Evolutionary conservation across 345 rosid genomes (phyloP).

Genomic region (Raphanus raphanistrum): DNA sequence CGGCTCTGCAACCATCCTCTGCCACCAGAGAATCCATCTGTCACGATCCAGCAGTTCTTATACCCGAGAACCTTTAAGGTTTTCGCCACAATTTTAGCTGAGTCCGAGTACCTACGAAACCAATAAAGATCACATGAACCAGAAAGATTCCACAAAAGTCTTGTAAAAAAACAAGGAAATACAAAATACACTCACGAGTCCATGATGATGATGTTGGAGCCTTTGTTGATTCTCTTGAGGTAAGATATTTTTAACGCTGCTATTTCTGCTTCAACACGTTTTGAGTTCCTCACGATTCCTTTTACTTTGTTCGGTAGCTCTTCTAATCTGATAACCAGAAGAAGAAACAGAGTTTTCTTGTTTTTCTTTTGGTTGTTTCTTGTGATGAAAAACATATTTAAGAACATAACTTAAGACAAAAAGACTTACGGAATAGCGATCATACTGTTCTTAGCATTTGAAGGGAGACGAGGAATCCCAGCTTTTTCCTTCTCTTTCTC

Average conservation of each 20-base stretch:
- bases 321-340: slow-evolving; percentile 56
- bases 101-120: slow-evolving; percentile 65
- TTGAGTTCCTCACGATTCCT: slow-evolving; percentile 65
- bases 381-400: not conserved
- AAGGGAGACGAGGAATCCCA: slow-evolving; percentile 93
- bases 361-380: not conserved
- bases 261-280: slow-evolving; percentile 86
- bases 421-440: slow-evolving; percentile 77
- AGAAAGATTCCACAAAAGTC: not conserved
- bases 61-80: slow-evolving; percentile 68
- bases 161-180: not conserved
- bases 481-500: slow-evolving; percentile 91
- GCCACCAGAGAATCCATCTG: slow-evolving; percentile 83
- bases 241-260: slow-evolving; percentile 85
- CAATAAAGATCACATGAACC: not conserved
- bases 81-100: slow-evolving; percentile 75
- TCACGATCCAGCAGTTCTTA: slow-evolving; percentile 72
- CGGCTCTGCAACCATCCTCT: slow-evolving; percentile 91
- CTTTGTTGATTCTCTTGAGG: slow-evolving; percentile 83
- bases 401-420: not conserved
- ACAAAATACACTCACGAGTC: slow-evolving; percentile 66
- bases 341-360: not conserved
- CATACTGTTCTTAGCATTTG: slow-evolving; percentile 75
- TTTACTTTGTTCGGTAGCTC: slow-evolving; percentile 79
- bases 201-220: slow-evolving; percentile 76